Conservation (phyloP, 2,329 filamentous ascomycete genomes). For the Fusarium duplospermum region DNA sequence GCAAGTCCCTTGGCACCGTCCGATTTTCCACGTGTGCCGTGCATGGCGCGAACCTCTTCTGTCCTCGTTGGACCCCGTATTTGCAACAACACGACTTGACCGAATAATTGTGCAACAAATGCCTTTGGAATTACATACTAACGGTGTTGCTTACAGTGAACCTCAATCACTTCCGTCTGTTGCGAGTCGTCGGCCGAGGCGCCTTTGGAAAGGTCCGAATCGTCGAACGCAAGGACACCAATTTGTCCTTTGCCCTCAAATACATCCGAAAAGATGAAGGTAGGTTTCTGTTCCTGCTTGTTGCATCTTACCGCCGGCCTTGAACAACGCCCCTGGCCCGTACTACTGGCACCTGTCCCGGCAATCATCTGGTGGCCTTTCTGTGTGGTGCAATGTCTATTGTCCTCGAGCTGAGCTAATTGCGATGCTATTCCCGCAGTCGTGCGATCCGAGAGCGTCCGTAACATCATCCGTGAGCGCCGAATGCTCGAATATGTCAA, state of each 20-base stretch:
- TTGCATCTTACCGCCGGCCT: slow-evolving; percentile 2
- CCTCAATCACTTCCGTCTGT: slow-evolving; percentile 94
- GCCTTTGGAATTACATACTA: background rate
- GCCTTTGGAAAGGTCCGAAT: slow-evolving; percentile 99
- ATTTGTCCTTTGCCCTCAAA: slow-evolving; percentile 93
- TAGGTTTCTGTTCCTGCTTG: slow-evolving; percentile 53
- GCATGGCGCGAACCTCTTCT: slow-evolving; percentile 34
- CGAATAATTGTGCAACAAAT: background rate
- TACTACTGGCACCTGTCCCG: slow-evolving; percentile 2
- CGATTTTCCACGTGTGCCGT: slow-evolving; percentile 39
- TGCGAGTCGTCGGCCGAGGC: slow-evolving; percentile 96
- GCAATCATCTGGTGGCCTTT: background rate
- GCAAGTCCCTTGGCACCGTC: slow-evolving; percentile 34
- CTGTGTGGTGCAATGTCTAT: slow-evolving; percentile 8
- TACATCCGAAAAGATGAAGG: slow-evolving; percentile 99
- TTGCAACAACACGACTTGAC: background rate
- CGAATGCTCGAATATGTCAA: slow-evolving; percentile 98
- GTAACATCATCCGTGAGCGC: slow-evolving; percentile 97
- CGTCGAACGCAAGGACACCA: slow-evolving; percentile 96
- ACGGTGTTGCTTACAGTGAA: slow-evolving; percentile 72
- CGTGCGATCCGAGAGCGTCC: slow-evolving; percentile 95
- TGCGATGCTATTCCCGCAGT: slow-evolving; percentile 65
- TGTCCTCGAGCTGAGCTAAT: slow-evolving; percentile 35
- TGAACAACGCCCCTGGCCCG: background rate
- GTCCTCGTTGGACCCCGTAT: background rate